Base-by-base conservation (phyloP, 2,329 filamentous ascomycete genomes). In the Talaromyces sp. region DNA sequence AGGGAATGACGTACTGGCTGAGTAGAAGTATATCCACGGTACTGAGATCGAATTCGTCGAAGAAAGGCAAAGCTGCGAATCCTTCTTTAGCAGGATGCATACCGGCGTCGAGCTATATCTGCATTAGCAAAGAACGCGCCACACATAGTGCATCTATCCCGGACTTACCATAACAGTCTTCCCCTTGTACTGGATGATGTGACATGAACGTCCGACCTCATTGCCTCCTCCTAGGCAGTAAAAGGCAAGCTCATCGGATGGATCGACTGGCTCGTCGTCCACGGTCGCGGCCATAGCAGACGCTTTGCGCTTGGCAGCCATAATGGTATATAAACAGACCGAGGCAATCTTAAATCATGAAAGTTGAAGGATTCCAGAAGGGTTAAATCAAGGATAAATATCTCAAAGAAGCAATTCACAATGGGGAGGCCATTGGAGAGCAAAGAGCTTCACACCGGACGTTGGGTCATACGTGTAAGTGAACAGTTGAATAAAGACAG, bases 181-280 rank as follows among this genome's bases (percentile, higher is more conserved):
- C 62, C 94, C 94, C 77, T 97, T 99, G 83, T 99, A 99, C 70
- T 97, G 91, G 60, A 99, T 86, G 66, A 99, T 96, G 72, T 99
- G 94, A 74, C 94, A 97, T 64, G 94, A 97, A 64, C 94, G 84
- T 56, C 94, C 94, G 62, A 99, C 94, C 76, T 99, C 94, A 73
- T 97, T 97, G 65, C 94, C 94, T 61, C 94, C 94, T 61, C 94
- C 94, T 37, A 99, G 79, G 67, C 91, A 95, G 56, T 96, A 83
- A 69, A 99, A 99, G 78, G 91, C 89, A 59, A 99, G 84, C 79
- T 97, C 91, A 70, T 99, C 94, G 1, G 91, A 85, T 4, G 94
- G 91, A 67, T 97, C 93, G 59, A 96, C 88, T 1, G 91, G 90
- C 68, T 97, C 91, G 59, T 97, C 91, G 41, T 86, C 82, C 21